phyloP scores from a whole-genome alignment of 1,284 basidiomycete genomes.

The Ganoderma lingzhi region DNA sequence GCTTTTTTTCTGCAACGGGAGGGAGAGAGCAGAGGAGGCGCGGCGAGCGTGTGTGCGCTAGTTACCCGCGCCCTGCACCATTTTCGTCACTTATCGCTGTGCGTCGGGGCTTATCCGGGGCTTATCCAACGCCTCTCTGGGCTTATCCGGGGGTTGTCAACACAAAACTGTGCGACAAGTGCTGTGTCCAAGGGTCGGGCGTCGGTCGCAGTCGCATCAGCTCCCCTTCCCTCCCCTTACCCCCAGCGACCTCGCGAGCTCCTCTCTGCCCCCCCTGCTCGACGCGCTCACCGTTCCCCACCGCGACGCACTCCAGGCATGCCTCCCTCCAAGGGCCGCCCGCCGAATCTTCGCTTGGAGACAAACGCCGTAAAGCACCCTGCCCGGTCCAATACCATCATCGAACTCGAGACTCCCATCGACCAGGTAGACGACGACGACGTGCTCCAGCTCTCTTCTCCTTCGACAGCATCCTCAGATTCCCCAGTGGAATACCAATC shows the following conservation, averaged over 20 bases:
- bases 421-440: constrained; percentile 40
- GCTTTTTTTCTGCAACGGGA: constrained; percentile 35
- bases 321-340: constrained; percentile 43
- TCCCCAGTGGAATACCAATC: constrained; percentile 39
- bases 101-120: constrained; percentile 4
- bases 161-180: constrained; percentile 1
- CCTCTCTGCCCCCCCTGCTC: background rate
- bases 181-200: background rate
- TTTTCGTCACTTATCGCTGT: constrained; percentile 9
- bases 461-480: constrained; percentile 45
- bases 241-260: constrained; percentile 3
- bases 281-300: background rate
- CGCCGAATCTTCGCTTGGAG: constrained; percentile 47
- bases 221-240: background rate
- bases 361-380: constrained; percentile 39
- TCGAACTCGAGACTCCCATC: constrained; percentile 47
- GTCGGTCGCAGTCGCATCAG: background rate
- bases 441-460: constrained; percentile 35
- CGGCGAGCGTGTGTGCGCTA: constrained; percentile 31
- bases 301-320: constrained; percentile 21
- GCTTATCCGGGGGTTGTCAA: constrained; percentile 15
- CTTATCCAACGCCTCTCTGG: constrained; percentile 5
- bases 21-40: constrained; percentile 30
- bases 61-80: constrained; percentile 14
- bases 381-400: constrained; percentile 41